Evolutionary conservation across 2,329 filamentous ascomycete species (phyloP), one percentile per base, ranked within the genome.

Genomic region (Ceratocystis colombiana): DNA sequence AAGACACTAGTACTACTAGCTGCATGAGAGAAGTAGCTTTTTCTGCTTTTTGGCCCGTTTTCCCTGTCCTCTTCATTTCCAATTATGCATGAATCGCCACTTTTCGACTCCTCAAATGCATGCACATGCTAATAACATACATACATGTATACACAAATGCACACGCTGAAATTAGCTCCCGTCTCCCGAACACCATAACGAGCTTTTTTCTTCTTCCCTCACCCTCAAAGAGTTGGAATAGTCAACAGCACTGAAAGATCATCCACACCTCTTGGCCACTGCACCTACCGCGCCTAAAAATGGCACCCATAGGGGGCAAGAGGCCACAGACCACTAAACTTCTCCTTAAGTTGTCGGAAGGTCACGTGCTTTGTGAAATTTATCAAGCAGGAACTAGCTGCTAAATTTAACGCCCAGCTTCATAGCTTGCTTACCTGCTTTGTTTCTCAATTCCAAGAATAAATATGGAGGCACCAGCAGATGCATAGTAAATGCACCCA

Each of bases 51-150:
- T 8, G 22, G 53, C 22, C 30, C 6, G 20, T 17, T 25, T 55
- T 10, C 22, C 12, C 7, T 25, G 62, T 64, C 22, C 44, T 57
- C 22, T 57, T 50, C 33, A 53, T 64, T 64, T 57, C 53, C 53
- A 12, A 6, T 3, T 5, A 22, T n/a, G 46, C 46, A 20, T 57
- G 53, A 22, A 57, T 30, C 10, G 10, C 53, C 53, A 12, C 22
- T 57, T 22, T 28, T 57, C 10, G 15, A 15, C 22, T 28, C 20
- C 50, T 25, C 6, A 2, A 22, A 57, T 12, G 30, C 53, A 57
- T 57, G 8, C 5, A 57, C 20, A 22, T 50, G 46, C 22, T 57
- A 17, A 5, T 17, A 33, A 55, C 20, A 12, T 1, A 30, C 5
- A 48, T 22, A 46, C 6, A 62, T 25, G 12, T n/a, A 62, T n/a